Evolutionary conservation across 1,284 basidiomycete genomes (phyloP).

Genomic region (Heterobasidion parviporum): DNA sequence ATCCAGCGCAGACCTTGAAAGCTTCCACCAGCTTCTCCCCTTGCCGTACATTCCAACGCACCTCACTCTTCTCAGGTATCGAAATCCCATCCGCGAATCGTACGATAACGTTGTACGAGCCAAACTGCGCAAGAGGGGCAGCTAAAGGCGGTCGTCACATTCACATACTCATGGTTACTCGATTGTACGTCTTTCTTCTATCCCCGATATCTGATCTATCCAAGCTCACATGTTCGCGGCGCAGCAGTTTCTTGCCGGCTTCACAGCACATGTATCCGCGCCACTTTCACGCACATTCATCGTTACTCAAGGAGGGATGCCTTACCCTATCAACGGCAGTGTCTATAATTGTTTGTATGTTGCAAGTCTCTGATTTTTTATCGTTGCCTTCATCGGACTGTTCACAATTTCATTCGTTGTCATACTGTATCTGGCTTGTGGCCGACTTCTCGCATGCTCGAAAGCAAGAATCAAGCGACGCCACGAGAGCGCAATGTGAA

Average conservation of each 20-base stretch:
- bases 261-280: neutral
- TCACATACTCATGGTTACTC: neutral
- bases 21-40: conserved; percentile 59
- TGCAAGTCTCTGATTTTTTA: neutral
- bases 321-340: neutral
- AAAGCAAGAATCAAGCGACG: neutral
- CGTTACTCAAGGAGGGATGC: neutral
- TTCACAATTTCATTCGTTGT: neutral
- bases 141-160: neutral
- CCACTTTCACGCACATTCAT: neutral
- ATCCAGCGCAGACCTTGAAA: conserved; percentile 41
- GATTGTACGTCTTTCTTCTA: neutral
- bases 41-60: conserved; percentile 62
- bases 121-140: conserved; percentile 22
- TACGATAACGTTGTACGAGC: conserved; percentile 59
- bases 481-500: neutral
- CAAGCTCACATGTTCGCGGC: neutral
- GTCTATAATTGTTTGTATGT: neutral
- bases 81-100: conserved; percentile 59
- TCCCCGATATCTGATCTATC: neutral
- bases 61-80: conserved; percentile 52
- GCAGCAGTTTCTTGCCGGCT: neutral
- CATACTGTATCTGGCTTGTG: neutral
- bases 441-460: neutral
- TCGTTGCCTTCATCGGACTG: neutral